Evolutionary conservation across 179 eudicot species (phyloP).

Genomic region (Silene coronaria): DNA sequence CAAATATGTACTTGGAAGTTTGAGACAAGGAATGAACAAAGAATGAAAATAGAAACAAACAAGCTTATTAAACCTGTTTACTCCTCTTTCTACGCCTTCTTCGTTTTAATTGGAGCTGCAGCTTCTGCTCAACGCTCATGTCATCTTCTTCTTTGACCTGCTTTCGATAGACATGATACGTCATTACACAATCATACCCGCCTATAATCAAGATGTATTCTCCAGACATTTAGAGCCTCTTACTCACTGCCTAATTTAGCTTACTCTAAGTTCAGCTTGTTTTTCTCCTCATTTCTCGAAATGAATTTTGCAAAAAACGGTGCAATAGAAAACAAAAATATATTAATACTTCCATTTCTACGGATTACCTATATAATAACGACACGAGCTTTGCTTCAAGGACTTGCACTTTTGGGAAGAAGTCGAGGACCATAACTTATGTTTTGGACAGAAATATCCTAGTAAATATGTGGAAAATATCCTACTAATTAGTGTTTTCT

Average conservation of each 20-base stretch:
- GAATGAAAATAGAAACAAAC: slow-evolving; percentile 17
- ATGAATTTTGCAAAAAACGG: background rate
- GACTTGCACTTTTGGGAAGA: background rate
- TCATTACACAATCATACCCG: background rate
- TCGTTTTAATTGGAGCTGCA: slow-evolving; percentile 56
- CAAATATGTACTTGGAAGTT: background rate
- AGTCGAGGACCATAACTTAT: background rate
- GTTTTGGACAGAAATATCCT: background rate
- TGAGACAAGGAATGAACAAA: background rate
- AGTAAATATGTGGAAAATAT: background rate
- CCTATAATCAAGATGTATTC: background rate
- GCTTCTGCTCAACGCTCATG: slow-evolving; percentile 49
- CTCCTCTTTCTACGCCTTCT: slow-evolving; percentile 52
- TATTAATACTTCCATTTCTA: background rate
- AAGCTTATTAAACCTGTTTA: slow-evolving; percentile 43
- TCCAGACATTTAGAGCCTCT: background rate
- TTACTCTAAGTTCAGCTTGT: background rate
- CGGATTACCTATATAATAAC: background rate
- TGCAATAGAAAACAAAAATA: background rate
- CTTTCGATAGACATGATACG: slow-evolving; percentile 11
- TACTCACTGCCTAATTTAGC: background rate
- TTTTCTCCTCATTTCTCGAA: background rate
- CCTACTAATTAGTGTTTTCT: background rate
- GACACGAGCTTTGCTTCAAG: background rate
- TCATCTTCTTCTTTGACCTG: slow-evolving; percentile 98